These are phyloP conservation scores for Cladorrhinum sp. DNA, from an alignment of 2,329 filamentous ascomycete species.

Conservation along the genomic window DNA sequence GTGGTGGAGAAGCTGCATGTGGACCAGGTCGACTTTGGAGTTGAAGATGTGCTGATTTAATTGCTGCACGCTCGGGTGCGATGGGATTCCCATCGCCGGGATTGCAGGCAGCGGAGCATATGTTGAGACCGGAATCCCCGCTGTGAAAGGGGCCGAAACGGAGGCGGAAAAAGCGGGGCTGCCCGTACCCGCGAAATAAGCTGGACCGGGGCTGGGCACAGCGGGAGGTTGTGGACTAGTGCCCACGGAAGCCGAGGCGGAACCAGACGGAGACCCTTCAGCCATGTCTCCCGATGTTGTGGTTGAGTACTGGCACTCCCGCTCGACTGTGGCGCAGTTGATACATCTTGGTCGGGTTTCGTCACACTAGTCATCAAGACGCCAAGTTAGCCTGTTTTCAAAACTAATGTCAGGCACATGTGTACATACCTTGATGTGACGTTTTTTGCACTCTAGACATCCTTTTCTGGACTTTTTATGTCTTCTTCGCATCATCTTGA, in stretches of 20 bases:
- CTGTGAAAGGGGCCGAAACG: background rate
- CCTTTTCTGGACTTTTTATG: conserved; percentile 34
- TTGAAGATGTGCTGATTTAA: conserved; percentile 6
- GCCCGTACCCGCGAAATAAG: background rate
- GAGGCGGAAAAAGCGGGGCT: conserved; percentile 1
- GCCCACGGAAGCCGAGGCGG: conserved; percentile 1
- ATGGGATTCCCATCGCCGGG: background rate
- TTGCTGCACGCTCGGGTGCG: background rate
- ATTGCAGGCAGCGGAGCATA: background rate
- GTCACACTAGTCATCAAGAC: conserved; percentile 31
- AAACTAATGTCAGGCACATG: background rate
- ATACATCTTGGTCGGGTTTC: conserved; percentile 32
- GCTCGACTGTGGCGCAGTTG: conserved; percentile 31
- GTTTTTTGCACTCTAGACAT: conserved; percentile 34
- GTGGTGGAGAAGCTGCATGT: conserved; percentile 32
- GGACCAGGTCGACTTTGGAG: conserved; percentile 26
- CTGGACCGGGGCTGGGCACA: background rate
- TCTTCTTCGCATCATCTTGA: conserved; percentile 26
- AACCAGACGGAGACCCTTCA: background rate
- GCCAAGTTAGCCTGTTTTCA: background rate
- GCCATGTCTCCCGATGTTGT: background rate
- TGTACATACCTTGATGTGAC: conserved; percentile 31
- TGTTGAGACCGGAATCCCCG: background rate
- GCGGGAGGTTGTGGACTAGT: background rate
- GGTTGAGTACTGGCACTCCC: conserved; percentile 28